Evolutionary conservation across 345 rosid genomes (phyloP).

Genomic region (Crucihimalaya himalaica): DNA sequence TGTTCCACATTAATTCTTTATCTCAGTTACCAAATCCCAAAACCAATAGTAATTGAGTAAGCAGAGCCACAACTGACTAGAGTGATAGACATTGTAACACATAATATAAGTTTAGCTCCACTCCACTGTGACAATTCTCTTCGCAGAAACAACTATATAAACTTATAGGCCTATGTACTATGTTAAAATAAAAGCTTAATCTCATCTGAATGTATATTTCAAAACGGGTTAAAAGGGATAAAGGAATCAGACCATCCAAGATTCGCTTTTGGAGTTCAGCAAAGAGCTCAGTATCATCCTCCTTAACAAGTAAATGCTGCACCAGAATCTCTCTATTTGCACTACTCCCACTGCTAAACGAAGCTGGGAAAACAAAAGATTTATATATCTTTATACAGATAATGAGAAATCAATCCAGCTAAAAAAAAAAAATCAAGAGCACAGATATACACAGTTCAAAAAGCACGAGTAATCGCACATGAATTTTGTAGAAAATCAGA

Average conservation of each 20-base stretch:
- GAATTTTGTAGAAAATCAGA: neutral
- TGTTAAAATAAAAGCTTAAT: slow-evolving; percentile 15
- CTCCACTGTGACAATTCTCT: neutral
- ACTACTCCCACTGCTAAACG: slow-evolving; percentile 54
- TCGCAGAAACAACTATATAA: neutral
- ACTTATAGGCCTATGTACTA: neutral
- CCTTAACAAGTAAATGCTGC: slow-evolving; percentile 86
- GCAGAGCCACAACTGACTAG: neutral
- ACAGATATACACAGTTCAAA: neutral
- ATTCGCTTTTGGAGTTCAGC: slow-evolving; percentile 58
- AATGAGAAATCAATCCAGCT: slow-evolving; percentile 2
- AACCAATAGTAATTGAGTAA: neutral
- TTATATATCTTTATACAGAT: neutral
- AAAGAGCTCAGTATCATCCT: slow-evolving; percentile 62
- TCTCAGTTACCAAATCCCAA: slow-evolving; percentile 4
- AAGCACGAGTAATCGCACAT: neutral
- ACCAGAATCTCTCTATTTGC: slow-evolving; percentile 66
- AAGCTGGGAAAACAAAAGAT: slow-evolving; percentile 45
- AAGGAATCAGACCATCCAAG: slow-evolving; percentile 50
- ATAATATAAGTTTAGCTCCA: neutral
- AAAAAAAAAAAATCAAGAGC: neutral
- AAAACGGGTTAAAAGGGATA: neutral
- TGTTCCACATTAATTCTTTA: neutral
- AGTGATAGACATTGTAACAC: neutral
- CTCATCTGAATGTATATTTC: neutral